These are phyloP conservation scores for Boletus eberwhitei DNA, from an alignment of 768 basidiomycete genomes.

Conservation along the genomic window DNA sequence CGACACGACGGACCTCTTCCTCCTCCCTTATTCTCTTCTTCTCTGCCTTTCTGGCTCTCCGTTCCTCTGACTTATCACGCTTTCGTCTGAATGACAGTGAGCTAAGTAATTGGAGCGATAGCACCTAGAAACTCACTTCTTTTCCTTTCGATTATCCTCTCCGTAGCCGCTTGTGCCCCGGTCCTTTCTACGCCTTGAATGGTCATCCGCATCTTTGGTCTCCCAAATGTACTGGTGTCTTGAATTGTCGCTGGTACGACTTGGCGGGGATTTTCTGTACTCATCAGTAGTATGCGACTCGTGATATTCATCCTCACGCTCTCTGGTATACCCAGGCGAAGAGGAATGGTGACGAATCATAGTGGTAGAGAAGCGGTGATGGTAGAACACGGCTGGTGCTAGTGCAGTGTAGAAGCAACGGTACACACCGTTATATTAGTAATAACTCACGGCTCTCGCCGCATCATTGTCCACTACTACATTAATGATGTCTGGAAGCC, in stretches of 20 bases:
- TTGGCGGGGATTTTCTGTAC: conserved; percentile 29
- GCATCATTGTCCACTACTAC: neutral
- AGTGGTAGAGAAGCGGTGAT: neutral
- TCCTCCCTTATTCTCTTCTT: conserved; percentile 81
- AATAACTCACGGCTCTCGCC: neutral
- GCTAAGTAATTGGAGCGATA: neutral
- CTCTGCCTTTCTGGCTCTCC: conserved; percentile 81
- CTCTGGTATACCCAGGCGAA: conserved; percentile 36
- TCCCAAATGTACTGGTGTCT: too few relatives aligned
- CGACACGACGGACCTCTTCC: conserved; percentile 88
- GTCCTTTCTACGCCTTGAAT: conserved; percentile 25
- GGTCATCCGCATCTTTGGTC: conserved; percentile 15
- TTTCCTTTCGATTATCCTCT: conserved; percentile 38
- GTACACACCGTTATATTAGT: neutral
- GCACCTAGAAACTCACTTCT: conserved; percentile 41
- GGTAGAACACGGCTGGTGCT: neutral
- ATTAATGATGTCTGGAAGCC: conserved; percentile 22
- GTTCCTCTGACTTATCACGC: conserved; percentile 83
- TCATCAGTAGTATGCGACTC: conserved; percentile 35
- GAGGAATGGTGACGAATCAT: conserved; percentile 50
- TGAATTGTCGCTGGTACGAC: conserved; percentile 28
- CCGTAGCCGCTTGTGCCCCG: conserved; percentile 17
- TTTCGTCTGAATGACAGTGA: conserved; percentile 54
- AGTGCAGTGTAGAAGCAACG: neutral
- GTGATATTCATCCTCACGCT: conserved; percentile 30